A percentile compares a stretch with the other conserved stretches of the same genome.
Evolutionary conservation across 805 yeast genomes (phyloP).

Genomic region (Kodamaea nitidulidarum): DNA sequence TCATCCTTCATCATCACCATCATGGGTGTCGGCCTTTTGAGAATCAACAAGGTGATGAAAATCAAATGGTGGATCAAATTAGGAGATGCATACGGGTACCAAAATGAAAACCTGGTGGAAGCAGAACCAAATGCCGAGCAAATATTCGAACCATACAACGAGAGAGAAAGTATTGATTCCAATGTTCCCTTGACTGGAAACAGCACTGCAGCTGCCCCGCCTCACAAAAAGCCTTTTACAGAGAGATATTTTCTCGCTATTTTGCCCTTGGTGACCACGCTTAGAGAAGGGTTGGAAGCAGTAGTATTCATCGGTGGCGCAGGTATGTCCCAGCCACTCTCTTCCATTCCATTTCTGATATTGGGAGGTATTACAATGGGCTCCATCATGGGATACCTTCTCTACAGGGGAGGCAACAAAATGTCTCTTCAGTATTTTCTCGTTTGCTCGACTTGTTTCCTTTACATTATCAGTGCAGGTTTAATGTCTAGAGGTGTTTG

Average conservation of each 20-base stretch:
- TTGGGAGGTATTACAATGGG: slow-evolving; percentile 29
- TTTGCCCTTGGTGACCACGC: slow-evolving; percentile 25
- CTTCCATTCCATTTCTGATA: slow-evolving; percentile 31
- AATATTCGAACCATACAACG: slow-evolving; percentile 7
- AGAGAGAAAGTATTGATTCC: slow-evolving; percentile 13
- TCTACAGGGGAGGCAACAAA: slow-evolving; percentile 40
- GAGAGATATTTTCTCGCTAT: slow-evolving; percentile 24
- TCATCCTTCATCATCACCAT: slow-evolving; percentile 76
- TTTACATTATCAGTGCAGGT: slow-evolving; percentile 43
- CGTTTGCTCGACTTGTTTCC: slow-evolving; percentile 36
- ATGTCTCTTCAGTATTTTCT: slow-evolving; percentile 41
- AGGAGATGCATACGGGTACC: slow-evolving; percentile 35
- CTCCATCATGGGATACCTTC: slow-evolving; percentile 27
- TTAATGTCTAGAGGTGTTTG: slow-evolving; percentile 43
- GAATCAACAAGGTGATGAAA: slow-evolving; percentile 72
- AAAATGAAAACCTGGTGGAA: slow-evolving; percentile 3
- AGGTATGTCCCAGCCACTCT: slow-evolving; percentile 34
- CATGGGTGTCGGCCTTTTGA: slow-evolving; percentile 80
- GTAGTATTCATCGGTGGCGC: slow-evolving; percentile 42
- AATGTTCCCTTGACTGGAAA: slow-evolving; percentile 12
- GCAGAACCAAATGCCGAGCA: not conserved
- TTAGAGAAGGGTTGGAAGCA: slow-evolving; percentile 34
- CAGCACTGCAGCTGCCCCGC: not conserved
- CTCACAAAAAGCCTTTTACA: slow-evolving; percentile 12
- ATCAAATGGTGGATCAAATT: slow-evolving; percentile 65